Percentiles rank a stretch among this genome's conserved stretches.
Conservation (phyloP, 371 early-diverging fungal species). For the Lichtheimia ornata region DNA sequence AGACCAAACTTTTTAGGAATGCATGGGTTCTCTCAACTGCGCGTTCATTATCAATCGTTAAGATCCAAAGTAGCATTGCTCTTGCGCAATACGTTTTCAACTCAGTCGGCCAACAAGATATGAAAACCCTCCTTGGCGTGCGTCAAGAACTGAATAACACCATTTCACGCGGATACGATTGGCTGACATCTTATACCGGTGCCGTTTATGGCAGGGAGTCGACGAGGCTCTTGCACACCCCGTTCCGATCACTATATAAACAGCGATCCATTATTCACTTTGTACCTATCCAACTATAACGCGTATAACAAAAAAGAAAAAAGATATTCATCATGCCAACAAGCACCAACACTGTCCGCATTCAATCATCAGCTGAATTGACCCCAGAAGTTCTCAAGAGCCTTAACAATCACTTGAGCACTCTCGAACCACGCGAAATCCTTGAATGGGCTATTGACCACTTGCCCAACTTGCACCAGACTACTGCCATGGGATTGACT, state of each 20-base stretch:
- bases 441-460: slow-evolving; percentile 86
- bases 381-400: slow-evolving; percentile 64
- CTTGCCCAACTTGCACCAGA: slow-evolving; percentile 84
- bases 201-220: slow-evolving; percentile 15
- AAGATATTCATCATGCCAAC: slow-evolving; percentile 16
- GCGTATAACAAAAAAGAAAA: slow-evolving; percentile 8
- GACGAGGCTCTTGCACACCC: slow-evolving; percentile 7
- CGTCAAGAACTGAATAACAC: slow-evolving; percentile 23
- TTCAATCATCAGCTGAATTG: slow-evolving; percentile 45
- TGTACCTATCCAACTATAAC: background rate
- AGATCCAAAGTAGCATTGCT: too few species aligned
- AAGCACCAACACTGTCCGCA: slow-evolving; percentile 25
- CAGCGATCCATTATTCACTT: background rate
- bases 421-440: slow-evolving; percentile 77
- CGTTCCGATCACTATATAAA: slow-evolving; percentile 6
- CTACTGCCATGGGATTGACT: slow-evolving; percentile 91
- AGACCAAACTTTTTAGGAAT: too few species aligned
- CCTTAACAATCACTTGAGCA: slow-evolving; percentile 64
- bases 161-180: slow-evolving; percentile 24
- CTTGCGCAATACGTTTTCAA: background rate
- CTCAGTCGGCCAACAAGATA: slow-evolving; percentile 16
- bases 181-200: slow-evolving; percentile 14
- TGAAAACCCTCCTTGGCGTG: slow-evolving; percentile 14
- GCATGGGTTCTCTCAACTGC: too few species aligned
- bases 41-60: too few species aligned